phyloP scores from a whole-genome alignment of 1,139 yeast species.

The Suhomyces maxii region DNA sequence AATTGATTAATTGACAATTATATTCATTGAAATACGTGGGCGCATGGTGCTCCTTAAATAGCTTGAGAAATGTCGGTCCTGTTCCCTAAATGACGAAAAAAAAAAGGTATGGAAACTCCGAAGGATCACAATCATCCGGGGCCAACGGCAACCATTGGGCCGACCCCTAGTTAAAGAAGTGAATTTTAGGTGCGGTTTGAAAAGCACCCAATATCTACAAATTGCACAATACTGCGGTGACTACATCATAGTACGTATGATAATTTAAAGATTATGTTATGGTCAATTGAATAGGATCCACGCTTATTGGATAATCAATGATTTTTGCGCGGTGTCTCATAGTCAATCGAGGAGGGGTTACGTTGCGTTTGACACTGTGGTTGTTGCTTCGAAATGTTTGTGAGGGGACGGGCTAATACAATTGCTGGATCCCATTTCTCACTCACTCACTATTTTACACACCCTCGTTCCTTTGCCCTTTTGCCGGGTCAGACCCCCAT shows the following conservation, averaged over 20 bases:
- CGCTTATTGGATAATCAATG: not conserved
- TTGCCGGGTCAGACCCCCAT: too few relatives aligned
- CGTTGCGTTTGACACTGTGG: not conserved
- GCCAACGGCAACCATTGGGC: slow-evolving; percentile 11
- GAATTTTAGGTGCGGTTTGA: too few relatives aligned
- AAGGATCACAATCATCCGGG: slow-evolving; percentile 27
- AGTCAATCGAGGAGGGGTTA: not conserved
- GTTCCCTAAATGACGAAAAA: not conserved
- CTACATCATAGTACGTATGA: slow-evolving; percentile 2
- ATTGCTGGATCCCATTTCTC: too few relatives aligned
- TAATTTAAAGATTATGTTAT: not conserved
- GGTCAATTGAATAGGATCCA: not conserved
- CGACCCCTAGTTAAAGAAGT: not conserved
- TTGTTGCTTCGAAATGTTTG: not conserved
- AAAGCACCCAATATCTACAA: too few relatives aligned
- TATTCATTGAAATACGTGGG: not conserved
- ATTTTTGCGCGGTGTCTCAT: not conserved
- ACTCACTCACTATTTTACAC: too few relatives aligned
- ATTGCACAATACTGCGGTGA: not conserved
- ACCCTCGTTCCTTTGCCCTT: too few relatives aligned
- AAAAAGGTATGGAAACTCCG: slow-evolving; percentile 10
- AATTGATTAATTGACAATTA: not conserved
- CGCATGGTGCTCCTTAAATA: slow-evolving; percentile 1
- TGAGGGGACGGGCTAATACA: not conserved
- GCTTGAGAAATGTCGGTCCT: not conserved